Percentiles rank a stretch among this genome's conserved stretches.
Evolutionary conservation across 805 yeast genomes (phyloP).

Genomic region (Millerago galiae): DNA sequence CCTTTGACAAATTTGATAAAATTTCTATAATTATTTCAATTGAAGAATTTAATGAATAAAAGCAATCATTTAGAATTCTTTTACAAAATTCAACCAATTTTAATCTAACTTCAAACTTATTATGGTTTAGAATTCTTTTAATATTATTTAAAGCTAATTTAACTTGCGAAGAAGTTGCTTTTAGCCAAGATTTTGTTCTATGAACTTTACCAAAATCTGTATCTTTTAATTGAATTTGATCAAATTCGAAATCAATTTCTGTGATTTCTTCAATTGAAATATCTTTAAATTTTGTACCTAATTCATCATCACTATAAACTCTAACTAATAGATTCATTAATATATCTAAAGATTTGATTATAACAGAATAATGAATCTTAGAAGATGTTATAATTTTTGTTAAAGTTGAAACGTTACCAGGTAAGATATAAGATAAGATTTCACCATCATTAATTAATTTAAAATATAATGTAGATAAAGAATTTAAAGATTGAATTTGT

Average conservation of each 20-base stretch:
- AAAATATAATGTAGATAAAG: conserved; percentile 30
- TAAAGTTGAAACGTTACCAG: conserved; percentile 43
- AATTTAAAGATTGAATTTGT: conserved; percentile 28
- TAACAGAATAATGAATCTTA: conserved; percentile 32
- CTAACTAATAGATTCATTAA: conserved; percentile 25
- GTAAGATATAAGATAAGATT: conserved; percentile 40
- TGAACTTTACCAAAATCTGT: conserved; percentile 23
- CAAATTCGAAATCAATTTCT: conserved; percentile 10
- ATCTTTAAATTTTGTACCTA: conserved; percentile 23
- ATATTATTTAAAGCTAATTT: conserved; percentile 33
- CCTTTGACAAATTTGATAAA: conserved; percentile 21
- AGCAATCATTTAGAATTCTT: conserved; percentile 27
- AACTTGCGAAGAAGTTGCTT: conserved; percentile 45
- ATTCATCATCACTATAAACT: conserved; percentile 38
- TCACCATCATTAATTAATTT: conserved; percentile 40
- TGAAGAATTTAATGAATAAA: conserved; percentile 29
- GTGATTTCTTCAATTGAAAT: conserved; percentile 15
- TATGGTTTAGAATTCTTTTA: conserved; percentile 21
- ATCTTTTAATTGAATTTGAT: conserved; percentile 14
- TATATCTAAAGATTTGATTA: conserved; percentile 25
- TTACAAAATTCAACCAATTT: conserved; percentile 27
- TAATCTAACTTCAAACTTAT: conserved; percentile 28
- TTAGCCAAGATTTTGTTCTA: conserved; percentile 49
- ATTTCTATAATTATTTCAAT: conserved; percentile 32
- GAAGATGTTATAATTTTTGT: conserved; percentile 30